phyloP scores from a whole-genome alignment of 192 early-diverging fungal species.

The Mortierella claussenii region DNA sequence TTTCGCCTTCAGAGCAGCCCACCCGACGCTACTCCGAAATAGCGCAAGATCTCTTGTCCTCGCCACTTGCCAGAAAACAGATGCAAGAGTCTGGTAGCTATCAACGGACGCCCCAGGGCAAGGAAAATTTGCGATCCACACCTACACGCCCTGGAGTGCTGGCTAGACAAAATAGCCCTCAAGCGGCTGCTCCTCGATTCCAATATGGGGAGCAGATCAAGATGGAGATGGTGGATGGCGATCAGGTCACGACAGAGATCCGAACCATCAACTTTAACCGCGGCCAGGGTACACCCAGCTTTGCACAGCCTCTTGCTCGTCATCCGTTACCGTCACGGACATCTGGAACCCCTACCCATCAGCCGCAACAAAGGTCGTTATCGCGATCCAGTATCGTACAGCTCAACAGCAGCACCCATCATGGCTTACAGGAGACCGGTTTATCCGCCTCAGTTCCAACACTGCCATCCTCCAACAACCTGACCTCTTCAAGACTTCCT shows the following conservation, averaged over 20 bases:
- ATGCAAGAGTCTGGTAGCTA: background rate
- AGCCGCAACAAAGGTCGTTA: background rate
- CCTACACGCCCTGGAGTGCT: background rate
- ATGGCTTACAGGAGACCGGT: background rate
- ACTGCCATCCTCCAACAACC: background rate
- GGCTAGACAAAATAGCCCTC: no score
- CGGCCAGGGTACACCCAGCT: background rate
- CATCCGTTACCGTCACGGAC: background rate
- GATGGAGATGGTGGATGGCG: conserved; percentile 46
- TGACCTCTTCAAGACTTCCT: conserved; percentile 19
- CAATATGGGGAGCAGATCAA: conserved; percentile 36
- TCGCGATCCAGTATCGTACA: background rate
- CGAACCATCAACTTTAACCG: conserved; percentile 18
- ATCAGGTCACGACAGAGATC: conserved; percentile 17
- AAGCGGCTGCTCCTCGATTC: background rate
- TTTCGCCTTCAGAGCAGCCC: background rate
- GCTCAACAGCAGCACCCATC: background rate
- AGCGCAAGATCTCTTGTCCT: background rate
- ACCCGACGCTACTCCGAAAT: conserved; percentile 4
- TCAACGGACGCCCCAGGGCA: background rate
- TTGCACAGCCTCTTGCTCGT: background rate
- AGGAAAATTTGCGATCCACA: background rate
- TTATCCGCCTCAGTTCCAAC: background rate
- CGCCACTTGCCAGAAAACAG: background rate
- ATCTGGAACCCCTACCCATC: background rate